These are phyloP conservation scores for Marsdenia floribunda DNA, from an alignment of 257 asterid species.

Conservation along the genomic window DNA sequence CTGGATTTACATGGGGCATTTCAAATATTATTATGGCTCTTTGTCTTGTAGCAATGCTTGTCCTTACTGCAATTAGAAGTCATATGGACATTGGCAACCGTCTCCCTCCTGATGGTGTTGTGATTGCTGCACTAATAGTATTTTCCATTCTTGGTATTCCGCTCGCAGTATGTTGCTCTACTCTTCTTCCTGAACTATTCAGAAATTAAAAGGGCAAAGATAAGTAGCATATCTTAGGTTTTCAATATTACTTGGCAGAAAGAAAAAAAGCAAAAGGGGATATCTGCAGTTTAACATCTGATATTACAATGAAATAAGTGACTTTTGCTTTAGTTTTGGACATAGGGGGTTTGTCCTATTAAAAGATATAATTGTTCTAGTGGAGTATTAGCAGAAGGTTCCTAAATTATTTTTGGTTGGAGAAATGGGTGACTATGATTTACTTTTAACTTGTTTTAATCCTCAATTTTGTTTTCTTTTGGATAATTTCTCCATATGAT, in stretches of 20 bases:
- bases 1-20: conserved; percentile 88
- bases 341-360: not conserved
- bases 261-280: not conserved
- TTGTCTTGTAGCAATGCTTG: conserved; percentile 65
- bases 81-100: conserved; percentile 34
- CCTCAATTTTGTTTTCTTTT: too few relatives aligned
- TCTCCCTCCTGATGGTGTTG: conserved; percentile 60
- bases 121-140: conserved; percentile 56
- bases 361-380: not conserved
- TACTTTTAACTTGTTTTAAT: too few relatives aligned
- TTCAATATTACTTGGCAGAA: not conserved
- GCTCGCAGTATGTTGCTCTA: conserved; percentile 59
- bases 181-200: conserved; percentile 11
- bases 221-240: not conserved
- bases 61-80: conserved; percentile 42
- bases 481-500: too few relatives aligned
- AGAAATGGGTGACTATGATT: too few relatives aligned
- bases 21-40: conserved; percentile 65
- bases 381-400: not conserved
- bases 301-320: not conserved
- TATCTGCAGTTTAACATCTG: not conserved
- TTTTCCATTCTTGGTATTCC: conserved; percentile 84
- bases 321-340: not conserved
- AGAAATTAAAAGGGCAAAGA: not conserved
- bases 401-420: too few relatives aligned